Conservation (phyloP, 2,329 filamentous ascomycete species). For the Aspergillus luchuensis region DNA sequence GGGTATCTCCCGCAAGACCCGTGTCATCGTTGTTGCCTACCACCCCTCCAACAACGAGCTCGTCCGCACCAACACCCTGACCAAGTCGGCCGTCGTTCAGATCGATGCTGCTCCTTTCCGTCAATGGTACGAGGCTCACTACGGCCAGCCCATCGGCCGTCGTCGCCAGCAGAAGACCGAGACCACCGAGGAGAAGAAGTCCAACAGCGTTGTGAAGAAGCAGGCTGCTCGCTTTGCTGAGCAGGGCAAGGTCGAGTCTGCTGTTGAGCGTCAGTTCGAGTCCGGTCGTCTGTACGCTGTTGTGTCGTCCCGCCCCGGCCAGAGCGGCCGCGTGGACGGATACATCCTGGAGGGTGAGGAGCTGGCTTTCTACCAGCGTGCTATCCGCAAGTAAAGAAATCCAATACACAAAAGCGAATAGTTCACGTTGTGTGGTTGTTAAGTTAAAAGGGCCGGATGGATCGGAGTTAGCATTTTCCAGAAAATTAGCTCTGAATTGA, state of each 20-base stretch:
- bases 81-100: conserved; percentile 98
- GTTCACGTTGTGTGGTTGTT: conserved; percentile 11
- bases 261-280: conserved; percentile 99
- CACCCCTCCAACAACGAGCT: conserved; percentile 99
- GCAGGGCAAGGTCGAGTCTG: conserved; percentile 86
- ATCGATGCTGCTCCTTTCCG: conserved; percentile 98
- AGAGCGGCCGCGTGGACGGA: conserved; percentile 94
- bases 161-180: conserved; percentile 80
- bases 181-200: conserved; percentile 76
- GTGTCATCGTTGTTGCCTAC: conserved; percentile 97
- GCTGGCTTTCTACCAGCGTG: conserved; percentile 99
- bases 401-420: no score
- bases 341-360: conserved; percentile 99
- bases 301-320: conserved; percentile 87
- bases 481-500: conserved; percentile 1
- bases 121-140: conserved; percentile 99
- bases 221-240: conserved; percentile 82
- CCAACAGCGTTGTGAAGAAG: conserved; percentile 95
- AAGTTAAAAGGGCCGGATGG: conserved; percentile 17
- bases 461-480: conserved; percentile 19
- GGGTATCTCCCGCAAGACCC: conserved; percentile 97
- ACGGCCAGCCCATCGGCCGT: conserved; percentile 85
- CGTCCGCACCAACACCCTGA: conserved; percentile 99
- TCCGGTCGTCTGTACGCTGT: conserved; percentile 96
- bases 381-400: conserved; percentile 87